Evolutionary conservation across 331 rosid species (phyloP).

Genomic region (Prunus yedoensis): DNA sequence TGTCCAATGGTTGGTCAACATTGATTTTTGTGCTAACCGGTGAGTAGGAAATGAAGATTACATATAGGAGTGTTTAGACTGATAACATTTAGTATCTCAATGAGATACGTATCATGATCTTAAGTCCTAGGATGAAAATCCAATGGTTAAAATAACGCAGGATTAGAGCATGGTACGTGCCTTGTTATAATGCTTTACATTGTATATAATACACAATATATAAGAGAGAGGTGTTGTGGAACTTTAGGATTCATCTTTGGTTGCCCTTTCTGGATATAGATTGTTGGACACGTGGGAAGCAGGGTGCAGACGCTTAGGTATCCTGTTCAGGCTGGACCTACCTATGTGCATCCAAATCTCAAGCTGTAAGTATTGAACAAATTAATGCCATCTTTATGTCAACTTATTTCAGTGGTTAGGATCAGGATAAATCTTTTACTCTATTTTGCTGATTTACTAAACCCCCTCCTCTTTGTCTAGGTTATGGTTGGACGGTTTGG

Average conservation of each 20-base stretch:
- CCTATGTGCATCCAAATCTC: slow-evolving; percentile 67
- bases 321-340: slow-evolving; percentile 67
- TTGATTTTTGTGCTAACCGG: neutral
- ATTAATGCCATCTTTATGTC: slow-evolving; percentile 5
- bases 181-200: neutral
- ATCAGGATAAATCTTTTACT: neutral
- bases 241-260: slow-evolving; percentile 16
- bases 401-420: slow-evolving; percentile 16
- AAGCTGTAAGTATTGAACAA: slow-evolving; percentile 61
- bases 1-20: neutral
- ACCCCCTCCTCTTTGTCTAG: slow-evolving; percentile 41
- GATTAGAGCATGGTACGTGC: neutral
- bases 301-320: slow-evolving; percentile 64
- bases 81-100: neutral
- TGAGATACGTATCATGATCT: no score
- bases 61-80: neutral
- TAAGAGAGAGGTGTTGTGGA: neutral
- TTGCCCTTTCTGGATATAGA: slow-evolving; percentile 41
- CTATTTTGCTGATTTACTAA: slow-evolving; percentile 8
- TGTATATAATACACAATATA: neutral
- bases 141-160: neutral
- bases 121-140: neutral
- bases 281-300: slow-evolving; percentile 67
- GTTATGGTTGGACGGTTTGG: slow-evolving; percentile 78
- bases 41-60: neutral